Conservation (phyloP, 2,329 filamentous ascomycete species). For the Myotisia sp. region DNA sequence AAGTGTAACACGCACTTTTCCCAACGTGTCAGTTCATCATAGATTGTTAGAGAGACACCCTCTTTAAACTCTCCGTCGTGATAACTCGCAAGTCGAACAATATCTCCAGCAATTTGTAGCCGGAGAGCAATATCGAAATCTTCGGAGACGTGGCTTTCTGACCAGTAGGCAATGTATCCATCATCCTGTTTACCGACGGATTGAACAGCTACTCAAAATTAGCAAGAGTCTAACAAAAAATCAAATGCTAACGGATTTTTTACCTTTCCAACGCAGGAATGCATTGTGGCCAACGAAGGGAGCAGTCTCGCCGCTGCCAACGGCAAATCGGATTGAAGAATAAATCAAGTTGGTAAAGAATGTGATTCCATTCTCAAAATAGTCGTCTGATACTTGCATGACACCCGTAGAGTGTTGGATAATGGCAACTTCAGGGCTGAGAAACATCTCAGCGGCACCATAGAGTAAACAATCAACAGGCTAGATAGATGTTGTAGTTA, state of each 20-base stretch:
- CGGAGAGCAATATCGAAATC: constrained; percentile 65
- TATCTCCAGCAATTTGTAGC: constrained; percentile 53
- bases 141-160: constrained; percentile 60
- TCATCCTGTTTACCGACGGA: constrained; percentile 44
- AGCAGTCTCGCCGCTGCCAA: constrained; percentile 56
- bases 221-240: not conserved
- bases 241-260: not conserved
- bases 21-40: constrained; percentile 73
- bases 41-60: constrained; percentile 69
- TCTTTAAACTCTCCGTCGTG: constrained; percentile 59
- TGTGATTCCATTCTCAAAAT: constrained; percentile 63
- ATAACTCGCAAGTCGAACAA: constrained; percentile 55
- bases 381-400: constrained; percentile 59
- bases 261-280: constrained; percentile 49
- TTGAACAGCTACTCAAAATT: constrained; percentile 37
- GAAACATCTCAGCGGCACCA: constrained; percentile 57
- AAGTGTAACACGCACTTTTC: constrained; percentile 54
- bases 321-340: constrained; percentile 55
- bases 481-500: not conserved
- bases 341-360: constrained; percentile 72
- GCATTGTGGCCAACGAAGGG: constrained; percentile 70
- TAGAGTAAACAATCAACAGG: constrained; percentile 54
- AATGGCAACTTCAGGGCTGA: constrained; percentile 55
- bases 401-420: constrained; percentile 60
- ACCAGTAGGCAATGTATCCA: constrained; percentile 56